Conservation (phyloP, 306 rosid species). For the Argentina anserina region DNA sequence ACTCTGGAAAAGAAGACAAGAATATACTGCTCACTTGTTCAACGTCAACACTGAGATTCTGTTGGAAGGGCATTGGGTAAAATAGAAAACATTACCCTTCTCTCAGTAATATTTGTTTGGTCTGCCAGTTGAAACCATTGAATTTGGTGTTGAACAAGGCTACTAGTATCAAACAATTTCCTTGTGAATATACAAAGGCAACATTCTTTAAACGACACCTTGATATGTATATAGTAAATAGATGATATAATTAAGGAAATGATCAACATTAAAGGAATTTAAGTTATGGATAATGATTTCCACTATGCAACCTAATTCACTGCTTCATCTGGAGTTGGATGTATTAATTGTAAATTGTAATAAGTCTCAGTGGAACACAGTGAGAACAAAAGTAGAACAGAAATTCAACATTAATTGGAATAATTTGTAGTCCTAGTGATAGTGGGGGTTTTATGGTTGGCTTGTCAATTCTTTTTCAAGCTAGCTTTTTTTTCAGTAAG, state of each 20-base stretch:
- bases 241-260: constrained; percentile 8
- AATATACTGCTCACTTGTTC: neutral
- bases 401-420: constrained; percentile 3
- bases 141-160: neutral
- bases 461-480: constrained; percentile 22
- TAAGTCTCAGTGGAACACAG: constrained; percentile 5
- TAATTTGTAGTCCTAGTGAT: neutral
- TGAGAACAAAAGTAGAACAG: constrained; percentile 13
- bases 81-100: neutral
- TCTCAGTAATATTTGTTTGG: neutral
- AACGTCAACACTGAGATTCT: neutral
- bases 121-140: neutral
- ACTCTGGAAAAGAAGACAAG: neutral
- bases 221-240: neutral
- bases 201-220: neutral
- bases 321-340: constrained; percentile 19
- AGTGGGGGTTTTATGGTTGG: constrained; percentile 12
- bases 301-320: neutral
- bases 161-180: constrained; percentile 9
- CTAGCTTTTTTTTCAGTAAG: constrained; percentile 19
- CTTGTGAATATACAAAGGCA: constrained; percentile 2
- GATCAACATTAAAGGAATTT: neutral
- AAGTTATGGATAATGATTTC: neutral
- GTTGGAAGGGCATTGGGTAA: neutral
- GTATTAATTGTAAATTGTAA: neutral